These are phyloP conservation scores for Kurtzmaniella quercitrusa DNA, from an alignment of 1,139 yeast species.

Conservation along the genomic window DNA sequence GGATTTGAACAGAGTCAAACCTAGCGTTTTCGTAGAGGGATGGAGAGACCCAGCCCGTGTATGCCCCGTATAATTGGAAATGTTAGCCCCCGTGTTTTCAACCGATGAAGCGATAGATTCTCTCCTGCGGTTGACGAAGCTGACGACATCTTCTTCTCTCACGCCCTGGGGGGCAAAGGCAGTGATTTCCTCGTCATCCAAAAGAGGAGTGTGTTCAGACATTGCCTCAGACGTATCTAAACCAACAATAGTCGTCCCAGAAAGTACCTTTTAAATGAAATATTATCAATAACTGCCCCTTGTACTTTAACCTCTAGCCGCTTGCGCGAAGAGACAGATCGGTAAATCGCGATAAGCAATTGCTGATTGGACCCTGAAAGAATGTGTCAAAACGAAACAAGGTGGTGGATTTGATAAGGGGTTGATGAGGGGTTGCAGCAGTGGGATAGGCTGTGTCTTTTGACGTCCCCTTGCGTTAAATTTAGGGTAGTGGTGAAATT, in stretches of 20 bases:
- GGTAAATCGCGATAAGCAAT: not conserved
- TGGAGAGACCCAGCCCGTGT: constrained; percentile 11
- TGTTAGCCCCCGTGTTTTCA: constrained; percentile 3
- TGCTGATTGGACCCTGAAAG: not conserved
- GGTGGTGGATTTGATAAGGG: no score
- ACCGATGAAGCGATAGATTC: constrained; percentile 30
- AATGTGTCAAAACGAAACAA: no score
- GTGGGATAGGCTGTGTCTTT: no score
- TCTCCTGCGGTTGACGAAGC: constrained; percentile 38
- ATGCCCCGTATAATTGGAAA: constrained; percentile 2
- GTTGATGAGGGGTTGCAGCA: no score
- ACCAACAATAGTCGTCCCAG: not conserved
- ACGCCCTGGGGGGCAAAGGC: constrained; percentile 1
- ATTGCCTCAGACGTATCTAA: not conserved
- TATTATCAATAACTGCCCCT: not conserved
- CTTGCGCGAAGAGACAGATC: not conserved
- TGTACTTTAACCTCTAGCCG: not conserved
- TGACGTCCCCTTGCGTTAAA: no score
- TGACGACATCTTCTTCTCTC: constrained; percentile 33
- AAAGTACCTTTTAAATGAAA: not conserved
- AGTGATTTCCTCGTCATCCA: not conserved
- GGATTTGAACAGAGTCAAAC: constrained; percentile 3
- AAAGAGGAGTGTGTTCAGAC: constrained; percentile 4
- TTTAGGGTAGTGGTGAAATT: no score
- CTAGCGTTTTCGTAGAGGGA: constrained; percentile 4